Evolutionary conservation across 306 rosid genomes (phyloP).

Genomic region (Echinosophora koreensis): DNA sequence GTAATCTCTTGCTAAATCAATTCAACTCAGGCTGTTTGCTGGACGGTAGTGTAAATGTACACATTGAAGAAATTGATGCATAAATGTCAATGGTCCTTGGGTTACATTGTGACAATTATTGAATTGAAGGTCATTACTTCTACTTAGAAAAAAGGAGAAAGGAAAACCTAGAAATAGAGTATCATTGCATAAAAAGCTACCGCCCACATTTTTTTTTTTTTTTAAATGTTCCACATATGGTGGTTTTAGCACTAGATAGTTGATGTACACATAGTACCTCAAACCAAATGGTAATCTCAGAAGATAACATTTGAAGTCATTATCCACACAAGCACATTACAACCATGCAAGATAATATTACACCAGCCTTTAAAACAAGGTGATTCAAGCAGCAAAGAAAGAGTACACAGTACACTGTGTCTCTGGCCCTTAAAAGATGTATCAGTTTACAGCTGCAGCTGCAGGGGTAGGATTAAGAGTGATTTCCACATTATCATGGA

Average conservation of each 20-base stretch:
- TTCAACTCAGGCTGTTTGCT: constrained; percentile 34
- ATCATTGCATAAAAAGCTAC: constrained; percentile 21
- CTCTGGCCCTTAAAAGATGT: not conserved
- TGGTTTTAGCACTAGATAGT: constrained; percentile 31
- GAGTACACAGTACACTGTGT: not conserved
- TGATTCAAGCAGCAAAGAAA: constrained; percentile 17
- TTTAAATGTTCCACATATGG: not conserved
- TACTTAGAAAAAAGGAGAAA: not conserved
- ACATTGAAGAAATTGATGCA: not conserved
- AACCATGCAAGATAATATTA: constrained; percentile 10
- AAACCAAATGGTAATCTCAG: constrained; percentile 24
- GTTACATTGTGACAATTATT: not conserved
- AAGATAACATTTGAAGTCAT: constrained; percentile 18
- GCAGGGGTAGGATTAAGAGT: constrained; percentile 65
- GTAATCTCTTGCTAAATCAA: constrained; percentile 6
- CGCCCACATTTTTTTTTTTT: too few species aligned
- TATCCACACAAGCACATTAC: not conserved
- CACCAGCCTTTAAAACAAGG: constrained; percentile 22
- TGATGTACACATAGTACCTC: constrained; percentile 16
- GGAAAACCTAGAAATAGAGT: not conserved
- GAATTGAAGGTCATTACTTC: not conserved
- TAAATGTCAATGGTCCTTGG: not conserved
- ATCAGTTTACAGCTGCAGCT: constrained; percentile 41
- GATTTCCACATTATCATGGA: constrained; percentile 92
- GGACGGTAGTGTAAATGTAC: constrained; percentile 18